A percentile compares a stretch with the other conserved stretches of the same genome.
phyloP scores from a whole-genome alignment of 177 flowering plant genomes.

The Tripterygium wilfordii region DNA sequence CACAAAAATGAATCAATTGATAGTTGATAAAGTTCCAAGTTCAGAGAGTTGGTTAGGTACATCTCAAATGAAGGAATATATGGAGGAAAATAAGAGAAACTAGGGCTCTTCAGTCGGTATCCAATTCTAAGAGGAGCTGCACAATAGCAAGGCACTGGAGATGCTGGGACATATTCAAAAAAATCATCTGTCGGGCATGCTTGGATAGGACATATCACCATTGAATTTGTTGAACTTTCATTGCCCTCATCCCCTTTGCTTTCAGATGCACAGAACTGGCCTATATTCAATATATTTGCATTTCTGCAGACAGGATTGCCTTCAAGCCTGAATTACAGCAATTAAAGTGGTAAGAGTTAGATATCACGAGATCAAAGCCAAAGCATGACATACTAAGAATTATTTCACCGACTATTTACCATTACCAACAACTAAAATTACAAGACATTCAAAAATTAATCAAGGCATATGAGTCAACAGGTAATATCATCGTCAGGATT shows the following conservation, averaged over 20 bases:
- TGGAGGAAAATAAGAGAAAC: conserved; percentile 55
- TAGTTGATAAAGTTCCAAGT: conserved; percentile 50
- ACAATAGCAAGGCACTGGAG: conserved; percentile 60
- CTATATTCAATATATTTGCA: conserved; percentile 26
- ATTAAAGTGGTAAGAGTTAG: conserved; percentile 3
- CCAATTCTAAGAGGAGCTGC: conserved; percentile 70
- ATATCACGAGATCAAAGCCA: too few relatives aligned
- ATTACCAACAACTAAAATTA: too few relatives aligned
- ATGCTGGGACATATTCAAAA: conserved; percentile 28
- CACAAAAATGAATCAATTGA: conserved; percentile 42
- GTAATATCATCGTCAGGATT: too few relatives aligned
- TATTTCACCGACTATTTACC: too few relatives aligned
- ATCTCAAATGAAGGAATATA: conserved; percentile 37
- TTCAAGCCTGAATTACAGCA: conserved; percentile 35
- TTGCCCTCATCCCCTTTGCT: conserved; percentile 10
- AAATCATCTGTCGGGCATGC: conserved; percentile 27
- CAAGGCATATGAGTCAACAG: not conserved
- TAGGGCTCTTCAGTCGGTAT: conserved; percentile 83
- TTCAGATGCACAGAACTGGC: conserved; percentile 28
- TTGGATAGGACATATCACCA: conserved; percentile 24
- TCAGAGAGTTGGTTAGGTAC: conserved; percentile 46
- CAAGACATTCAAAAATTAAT: not conserved
- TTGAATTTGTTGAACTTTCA: conserved; percentile 15
- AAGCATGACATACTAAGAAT: too few relatives aligned
- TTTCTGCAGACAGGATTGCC: conserved; percentile 52